Percentiles rank a stretch among this genome's conserved stretches.
phyloP scores from a whole-genome alignment of 768 basidiomycete genomes.

The Cantharellus anzutake region DNA sequence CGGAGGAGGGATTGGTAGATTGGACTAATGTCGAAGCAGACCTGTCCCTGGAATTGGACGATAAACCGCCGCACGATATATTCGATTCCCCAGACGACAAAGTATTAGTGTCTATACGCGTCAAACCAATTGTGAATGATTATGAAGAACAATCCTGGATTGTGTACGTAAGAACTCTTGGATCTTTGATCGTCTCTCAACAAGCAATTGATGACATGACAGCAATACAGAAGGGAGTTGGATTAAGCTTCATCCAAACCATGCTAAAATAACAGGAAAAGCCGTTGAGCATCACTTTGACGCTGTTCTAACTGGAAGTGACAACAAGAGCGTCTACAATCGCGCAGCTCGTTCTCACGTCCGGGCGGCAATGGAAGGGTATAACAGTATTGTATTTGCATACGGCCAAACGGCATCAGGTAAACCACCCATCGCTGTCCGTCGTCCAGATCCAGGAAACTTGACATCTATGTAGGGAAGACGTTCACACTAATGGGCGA shows the following conservation, averaged over 20 bases:
- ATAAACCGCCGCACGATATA: conserved; percentile 25
- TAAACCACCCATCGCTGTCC: conserved; percentile 35
- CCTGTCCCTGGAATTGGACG: conserved; percentile 44
- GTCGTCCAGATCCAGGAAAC: conserved; percentile 24
- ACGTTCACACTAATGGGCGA: conserved; percentile 29
- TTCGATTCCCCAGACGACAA: conserved; percentile 30
- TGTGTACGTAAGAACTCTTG: neutral
- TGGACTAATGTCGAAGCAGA: conserved; percentile 33
- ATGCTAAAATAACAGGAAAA: conserved; percentile 26
- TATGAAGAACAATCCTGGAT: conserved; percentile 26
- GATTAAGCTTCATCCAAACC: neutral
- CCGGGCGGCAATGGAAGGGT: conserved; percentile 44
- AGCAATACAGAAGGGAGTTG: neutral
- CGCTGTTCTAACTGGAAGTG: conserved; percentile 47
- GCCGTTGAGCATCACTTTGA: neutral
- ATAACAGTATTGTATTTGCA: conserved; percentile 89
- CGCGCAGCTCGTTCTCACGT: conserved; percentile 63
- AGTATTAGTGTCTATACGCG: conserved; percentile 71
- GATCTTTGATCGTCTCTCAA: neutral
- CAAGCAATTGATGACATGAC: neutral
- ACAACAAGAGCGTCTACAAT: conserved; percentile 57
- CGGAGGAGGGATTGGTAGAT: conserved; percentile 61
- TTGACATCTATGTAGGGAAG: neutral
- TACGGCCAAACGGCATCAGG: conserved; percentile 78
- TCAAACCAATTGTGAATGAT: conserved; percentile 34